Evolutionary conservation across 1,284 basidiomycete species (phyloP).

Genomic region (Pseudozyma sp.): DNA sequence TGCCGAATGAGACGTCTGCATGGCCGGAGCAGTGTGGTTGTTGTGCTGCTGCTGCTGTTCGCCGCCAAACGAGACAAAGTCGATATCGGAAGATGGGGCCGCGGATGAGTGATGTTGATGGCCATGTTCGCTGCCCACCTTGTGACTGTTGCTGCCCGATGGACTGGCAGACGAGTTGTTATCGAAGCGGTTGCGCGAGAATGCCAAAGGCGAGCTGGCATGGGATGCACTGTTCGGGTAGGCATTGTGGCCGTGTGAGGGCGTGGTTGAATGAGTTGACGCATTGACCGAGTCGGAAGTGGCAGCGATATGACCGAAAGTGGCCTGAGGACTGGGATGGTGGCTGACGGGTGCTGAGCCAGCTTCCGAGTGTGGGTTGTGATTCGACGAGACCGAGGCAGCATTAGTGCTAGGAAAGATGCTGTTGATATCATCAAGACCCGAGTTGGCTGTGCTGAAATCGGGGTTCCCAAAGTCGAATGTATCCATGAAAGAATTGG

Average conservation of each 20-base stretch:
- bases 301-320: constrained; percentile 7
- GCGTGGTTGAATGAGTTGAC: background rate
- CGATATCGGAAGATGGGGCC: constrained; percentile 16
- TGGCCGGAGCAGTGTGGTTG: constrained; percentile 1
- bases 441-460: constrained; percentile 40
- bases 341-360: constrained; percentile 45
- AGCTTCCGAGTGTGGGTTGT: constrained; percentile 32
- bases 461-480: constrained; percentile 58
- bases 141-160: constrained; percentile 13
- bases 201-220: constrained; percentile 31
- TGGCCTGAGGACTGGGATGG: constrained; percentile 44
- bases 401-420: constrained; percentile 25
- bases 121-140: constrained; percentile 17
- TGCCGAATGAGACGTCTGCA: constrained; percentile 19
- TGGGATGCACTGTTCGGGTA: constrained; percentile 29
- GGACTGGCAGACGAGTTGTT: constrained; percentile 32
- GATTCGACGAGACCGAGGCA: constrained; percentile 18
- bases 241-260: constrained; percentile 8
- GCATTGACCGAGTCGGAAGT: constrained; percentile 12
- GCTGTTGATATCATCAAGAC: constrained; percentile 52
- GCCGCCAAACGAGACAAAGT: constrained; percentile 5
- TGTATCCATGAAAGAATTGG: constrained; percentile 55
- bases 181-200: constrained; percentile 41
- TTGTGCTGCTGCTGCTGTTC: constrained; percentile 6
- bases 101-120: constrained; percentile 25